Base-by-base conservation (phyloP, 2,329 filamentous ascomycete genomes). In the Coniella vitis region DNA sequence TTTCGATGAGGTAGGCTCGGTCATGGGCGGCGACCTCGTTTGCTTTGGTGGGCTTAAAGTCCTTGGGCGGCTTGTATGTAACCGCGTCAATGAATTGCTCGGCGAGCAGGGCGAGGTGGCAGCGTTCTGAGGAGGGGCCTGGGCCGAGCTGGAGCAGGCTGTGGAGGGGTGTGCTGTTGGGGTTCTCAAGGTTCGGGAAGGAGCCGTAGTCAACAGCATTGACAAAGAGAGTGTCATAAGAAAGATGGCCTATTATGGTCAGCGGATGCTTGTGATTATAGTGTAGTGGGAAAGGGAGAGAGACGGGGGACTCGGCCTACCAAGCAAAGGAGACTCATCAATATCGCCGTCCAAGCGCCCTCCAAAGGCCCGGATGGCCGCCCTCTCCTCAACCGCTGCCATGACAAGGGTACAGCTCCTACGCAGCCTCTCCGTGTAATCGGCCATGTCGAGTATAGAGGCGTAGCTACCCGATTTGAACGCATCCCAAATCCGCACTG, bases 51-150 rank as follows among this genome's bases (percentile, higher is more conserved):
- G 71, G 66, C 55, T 79, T 80, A 63, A 76, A 75, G 7, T 72
- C 68, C 2, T 74, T 66, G 0, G 74, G 69, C 1, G 74, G 66
- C 45, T 71, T 74, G 58, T 72, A 74, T 20, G 60, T 58, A 4
- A 80, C 59, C 2, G 76, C 54, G 41, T 78, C 73, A 13, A 78
- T 65, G 56, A 76, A 79, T 4, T 69, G 68, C 55, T 81, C 78
- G 0, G 72, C 57, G 1, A 77, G 60, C 12, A 80, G 57, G 8
- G 65, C 60, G 0, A 81, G 59, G 39, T 78, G 78, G 2, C 68
- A 68, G 2, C 78, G 72, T 2, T 62, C 62, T 52, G 71, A 72
- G 76, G 75, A 75, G 35, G 72, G 69, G 1, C 65, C 63, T 3
- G 78, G 76, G 0, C 78, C 78, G 19, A 77, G 59, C n/a, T 69